Evolutionary conservation across 176 grass and related monocot species (phyloP), one percentile per base, ranked within the genome.

Genomic region (Stipa capillata): DNA sequence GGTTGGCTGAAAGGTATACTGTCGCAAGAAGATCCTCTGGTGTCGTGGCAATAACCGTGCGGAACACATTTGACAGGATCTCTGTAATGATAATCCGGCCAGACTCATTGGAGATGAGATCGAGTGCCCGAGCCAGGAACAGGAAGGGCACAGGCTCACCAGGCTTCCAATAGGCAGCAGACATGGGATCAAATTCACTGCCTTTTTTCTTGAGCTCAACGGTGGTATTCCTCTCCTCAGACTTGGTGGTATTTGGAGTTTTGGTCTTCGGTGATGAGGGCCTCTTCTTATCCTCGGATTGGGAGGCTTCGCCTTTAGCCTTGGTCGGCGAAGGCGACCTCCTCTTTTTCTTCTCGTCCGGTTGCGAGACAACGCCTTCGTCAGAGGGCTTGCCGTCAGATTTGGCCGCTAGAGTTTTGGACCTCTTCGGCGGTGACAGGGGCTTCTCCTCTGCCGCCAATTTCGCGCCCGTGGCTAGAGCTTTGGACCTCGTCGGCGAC

Each of bases 101-200:
- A 57, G 85, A 89, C 87, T 99, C 96, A 4, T 94, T 93, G 51
- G 92, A 85, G 50, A 99, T 99, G 82, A 99, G 90, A 73, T 99
- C 92, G 8, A 94, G 85, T 1, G 96, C 96, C 25, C 76, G 83
- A n/a, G 88, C 90, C 55, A 99, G 44, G 82, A 99, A 99, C 20
- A 91, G 78, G 45, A 99, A 99, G 1, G 96, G 96, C 59, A 99
- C 96, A 0, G 88, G 86, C 27, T 99, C 92, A 3, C 86, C 86
- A 0, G 93, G 74, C 58, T 81, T 95, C 96, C 96, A 99, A 8
- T 72, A 95, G 41, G 92, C 88, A 28, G 90, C 90, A 55, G 84
- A 83, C 78, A 81, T 65, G 1, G 96, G 96, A 77, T 93, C 72
- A 35, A 95, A 99, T 10, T 86, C 92, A 32, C 68, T 76, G 42